These are phyloP conservation scores for Debaryomyces maramus DNA, from an alignment of 805 yeast species.

Conservation along the genomic window DNA sequence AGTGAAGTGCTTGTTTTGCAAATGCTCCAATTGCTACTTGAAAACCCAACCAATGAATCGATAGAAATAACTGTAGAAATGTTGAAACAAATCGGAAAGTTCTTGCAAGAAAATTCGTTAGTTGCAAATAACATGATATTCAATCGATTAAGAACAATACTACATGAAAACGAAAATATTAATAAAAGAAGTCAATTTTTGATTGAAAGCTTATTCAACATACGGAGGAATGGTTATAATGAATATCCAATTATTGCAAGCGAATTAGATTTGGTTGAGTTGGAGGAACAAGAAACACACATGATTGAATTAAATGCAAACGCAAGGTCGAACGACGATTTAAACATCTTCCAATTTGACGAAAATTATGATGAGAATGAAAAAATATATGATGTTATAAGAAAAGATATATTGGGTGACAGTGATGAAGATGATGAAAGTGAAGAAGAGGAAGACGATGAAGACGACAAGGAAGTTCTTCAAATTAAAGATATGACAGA, in stretches of 20 bases:
- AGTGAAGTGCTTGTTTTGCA: slow-evolving; percentile 34
- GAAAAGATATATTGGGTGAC: slow-evolving; percentile 48
- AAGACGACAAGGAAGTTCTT: slow-evolving; percentile 7
- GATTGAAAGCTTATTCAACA: slow-evolving; percentile 53
- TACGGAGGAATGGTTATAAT: slow-evolving; percentile 45
- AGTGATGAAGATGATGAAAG: slow-evolving; percentile 17
- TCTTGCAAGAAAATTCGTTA: slow-evolving; percentile 42
- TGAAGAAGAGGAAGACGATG: slow-evolving; percentile 17
- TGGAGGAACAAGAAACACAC: slow-evolving; percentile 60
- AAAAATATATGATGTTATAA: slow-evolving; percentile 43
- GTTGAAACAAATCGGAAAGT: slow-evolving; percentile 53
- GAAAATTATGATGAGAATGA: slow-evolving; percentile 52
- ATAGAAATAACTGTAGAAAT: slow-evolving; percentile 55
- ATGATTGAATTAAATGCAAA: slow-evolving; percentile 54
- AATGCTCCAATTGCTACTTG: slow-evolving; percentile 34
- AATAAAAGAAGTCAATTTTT: slow-evolving; percentile 42
- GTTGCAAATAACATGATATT: slow-evolving; percentile 51
- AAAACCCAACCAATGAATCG: slow-evolving; percentile 52
- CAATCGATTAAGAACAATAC: slow-evolving; percentile 59
- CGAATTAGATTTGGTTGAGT: slow-evolving; percentile 62
- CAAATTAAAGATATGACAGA: slow-evolving; percentile 69
- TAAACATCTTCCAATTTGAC: slow-evolving; percentile 56
- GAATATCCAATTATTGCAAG: slow-evolving; percentile 40
- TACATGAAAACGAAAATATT: slow-evolving; percentile 51
- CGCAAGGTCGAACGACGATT: slow-evolving; percentile 43